A percentile compares a stretch with the other conserved stretches of the same genome.
Conservation (phyloP, 2,329 filamentous ascomycete species). For the Pyricularia sp. region DNA sequence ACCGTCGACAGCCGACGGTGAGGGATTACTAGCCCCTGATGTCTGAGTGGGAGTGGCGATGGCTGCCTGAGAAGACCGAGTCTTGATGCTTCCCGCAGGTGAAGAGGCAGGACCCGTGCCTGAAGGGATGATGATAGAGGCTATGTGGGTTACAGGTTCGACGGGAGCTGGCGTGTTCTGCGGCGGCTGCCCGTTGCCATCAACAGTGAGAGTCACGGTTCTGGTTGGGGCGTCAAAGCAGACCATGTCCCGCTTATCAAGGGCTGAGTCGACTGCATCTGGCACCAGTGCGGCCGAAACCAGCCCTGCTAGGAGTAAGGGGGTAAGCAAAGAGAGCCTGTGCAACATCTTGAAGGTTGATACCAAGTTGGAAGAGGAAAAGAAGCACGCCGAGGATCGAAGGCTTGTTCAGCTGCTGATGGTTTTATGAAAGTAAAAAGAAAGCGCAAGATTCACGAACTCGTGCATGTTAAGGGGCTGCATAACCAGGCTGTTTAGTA, state of each 20-base stretch:
- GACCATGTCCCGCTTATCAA: slow-evolving; percentile 27
- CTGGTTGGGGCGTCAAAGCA: not conserved
- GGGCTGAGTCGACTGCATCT: not conserved
- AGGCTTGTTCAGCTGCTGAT: not conserved
- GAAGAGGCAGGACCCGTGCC: not conserved
- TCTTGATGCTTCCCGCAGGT: not conserved
- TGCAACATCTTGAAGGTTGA: slow-evolving; percentile 2
- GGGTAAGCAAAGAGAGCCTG: not conserved
- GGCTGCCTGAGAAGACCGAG: not conserved
- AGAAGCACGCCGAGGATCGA: not conserved
- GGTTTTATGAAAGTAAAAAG: not conserved
- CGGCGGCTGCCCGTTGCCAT: not conserved
- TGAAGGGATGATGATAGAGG: not conserved
- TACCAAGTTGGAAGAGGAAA: not conserved
- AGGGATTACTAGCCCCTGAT: not conserved
- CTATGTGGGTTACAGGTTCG: not conserved
- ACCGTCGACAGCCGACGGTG: slow-evolving; percentile 2
- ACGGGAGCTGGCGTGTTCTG: not conserved
- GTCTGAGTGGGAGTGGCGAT: not conserved
- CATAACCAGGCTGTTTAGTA: not conserved
- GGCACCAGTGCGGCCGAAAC: slow-evolving; percentile 1
- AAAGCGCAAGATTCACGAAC: not conserved
- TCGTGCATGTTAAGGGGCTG: not conserved
- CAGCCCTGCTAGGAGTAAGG: not conserved
- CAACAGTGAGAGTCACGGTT: not conserved